A percentile compares a stretch with the other conserved stretches of the same genome.
Conservation (phyloP, 169 alveolate genomes). For the Cryptosporidium baileyi region DNA sequence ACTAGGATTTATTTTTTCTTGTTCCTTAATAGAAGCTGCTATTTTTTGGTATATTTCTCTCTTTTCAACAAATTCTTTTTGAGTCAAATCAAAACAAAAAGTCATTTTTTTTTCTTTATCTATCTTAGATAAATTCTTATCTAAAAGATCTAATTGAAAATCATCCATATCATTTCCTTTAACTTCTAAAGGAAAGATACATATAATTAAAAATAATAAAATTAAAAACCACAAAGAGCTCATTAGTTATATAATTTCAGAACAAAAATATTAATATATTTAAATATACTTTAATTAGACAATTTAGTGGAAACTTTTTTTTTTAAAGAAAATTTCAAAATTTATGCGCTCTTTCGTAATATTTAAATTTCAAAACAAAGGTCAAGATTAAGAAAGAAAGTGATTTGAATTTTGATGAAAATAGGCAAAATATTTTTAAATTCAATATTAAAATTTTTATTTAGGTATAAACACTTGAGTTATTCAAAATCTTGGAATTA, state of each 20-base stretch:
- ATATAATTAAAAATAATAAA: neutral
- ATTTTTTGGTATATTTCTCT: slow-evolving; percentile 27
- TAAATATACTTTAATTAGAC: too few relatives aligned
- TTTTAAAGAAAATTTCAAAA: too few relatives aligned
- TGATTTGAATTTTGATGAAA: too few relatives aligned
- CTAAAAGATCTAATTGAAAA: slow-evolving; percentile 3
- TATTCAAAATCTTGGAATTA: too few relatives aligned
- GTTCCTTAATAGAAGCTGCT: neutral
- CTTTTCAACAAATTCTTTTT: slow-evolving; percentile 45
- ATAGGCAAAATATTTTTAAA: too few relatives aligned
- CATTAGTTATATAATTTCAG: neutral
- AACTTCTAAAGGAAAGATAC: neutral
- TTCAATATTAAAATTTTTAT: too few relatives aligned
- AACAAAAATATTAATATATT: neutral
- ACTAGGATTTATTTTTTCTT: neutral
- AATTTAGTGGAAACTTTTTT: too few relatives aligned
- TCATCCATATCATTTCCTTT: neutral
- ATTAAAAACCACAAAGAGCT: neutral
- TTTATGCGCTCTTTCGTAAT: too few relatives aligned
- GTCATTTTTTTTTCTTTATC: slow-evolving; percentile 40
- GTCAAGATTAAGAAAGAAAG: too few relatives aligned
- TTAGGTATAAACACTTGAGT: too few relatives aligned
- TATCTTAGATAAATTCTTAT: neutral
- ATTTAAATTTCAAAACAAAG: too few relatives aligned
- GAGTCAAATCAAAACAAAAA: slow-evolving; percentile 43